Base-by-base conservation (phyloP, 31 red algal species). In the Odonthalia washingtoniensis region DNA sequence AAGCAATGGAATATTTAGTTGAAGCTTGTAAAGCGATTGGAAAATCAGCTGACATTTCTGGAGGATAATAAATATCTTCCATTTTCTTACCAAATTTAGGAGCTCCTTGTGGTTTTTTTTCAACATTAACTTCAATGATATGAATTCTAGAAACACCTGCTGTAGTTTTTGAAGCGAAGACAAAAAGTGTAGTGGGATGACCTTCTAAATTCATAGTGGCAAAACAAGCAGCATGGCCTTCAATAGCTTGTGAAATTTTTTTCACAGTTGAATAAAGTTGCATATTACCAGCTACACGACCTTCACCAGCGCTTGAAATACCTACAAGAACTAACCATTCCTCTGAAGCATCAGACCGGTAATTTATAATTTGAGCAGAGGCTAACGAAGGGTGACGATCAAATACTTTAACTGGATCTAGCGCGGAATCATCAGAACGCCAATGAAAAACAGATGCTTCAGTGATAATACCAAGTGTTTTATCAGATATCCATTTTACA, bases 171-270 rank as follows among this genome's bases (percentile, higher is more conserved):
- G 90, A 95, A 9, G 97, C 95, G 92, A 99, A 99, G 0, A 94
- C 81, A 42, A 99, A 99, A 0, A 99, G 80, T 65, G 90, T 96
- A 16, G 90, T 90, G 37, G 87, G 87, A 57, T 92, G 68, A 21
- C 95, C 95, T 72, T 93, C 91, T n/a, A 94, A 70, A 44, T 77
- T 87, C 41, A 94, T 64, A 45, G 90, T 69, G 30, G 88, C 86
- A 90, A 99, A 99, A 46, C 89, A 95, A 17, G 95, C 95, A 26
- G 98, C 98, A 70, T 99, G 95, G 40, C 95, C 98, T 80, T 99
- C 98, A 44, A 99, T 91, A 40, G 95, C 65, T 75, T 99, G 98
- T 53, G 90, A 94, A 57, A 99, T 88, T 73, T 95, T 92, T 76
- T 95, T 95, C 57, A 90, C 95, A 33, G 92, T 90, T 36, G 95